Base-by-base conservation (phyloP, 176 grass and related monocot genomes). In the Musa itinerans region DNA sequence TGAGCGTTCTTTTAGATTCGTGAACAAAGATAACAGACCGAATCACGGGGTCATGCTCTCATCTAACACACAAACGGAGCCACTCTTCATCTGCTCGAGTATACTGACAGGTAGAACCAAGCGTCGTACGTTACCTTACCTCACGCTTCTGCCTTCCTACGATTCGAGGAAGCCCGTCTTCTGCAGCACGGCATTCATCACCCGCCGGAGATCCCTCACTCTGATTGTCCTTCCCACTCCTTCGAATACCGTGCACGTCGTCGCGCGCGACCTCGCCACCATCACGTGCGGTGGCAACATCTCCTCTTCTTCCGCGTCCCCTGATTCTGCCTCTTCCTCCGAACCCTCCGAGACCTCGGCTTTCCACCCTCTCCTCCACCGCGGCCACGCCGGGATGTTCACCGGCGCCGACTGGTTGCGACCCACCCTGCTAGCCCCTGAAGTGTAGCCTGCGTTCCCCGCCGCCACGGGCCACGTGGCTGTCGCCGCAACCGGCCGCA, bases 221-320 rank as follows among this genome's bases (percentile, higher is more conserved):
- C 78, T 85, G 22, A 85, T 78, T 0, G 83, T 85, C n/a, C 78
- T 43, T 53, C 83, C 83, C 8, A 63, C 73, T 1, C 83, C 78
- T 16, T 85, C 78, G 27, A 85, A 71, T 14, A 85, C 83, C 13
- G 83, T 81, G 74, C 77, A 81, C 50, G 65, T 72, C 49, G 61
- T 48, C 74, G 25, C 20, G 53, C 65, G 78, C 5, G 78, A 81
- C 65, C 68, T 71, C 43, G 74, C 83, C 56, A 81, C 83, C 49
- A 81, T 86, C 64, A 86, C 78, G 49, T 86, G 83, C 10, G 83
- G 83, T 1, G 83, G 82, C 69, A 84, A 76, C 58, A 79, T 84
- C 58, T 67, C 82, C 73, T 53, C 68, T 51, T 74, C 81, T 43
- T 73, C 75, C 59, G 73, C 68, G 3, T 78, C 67, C 21, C 63